phyloP scores from a whole-genome alignment of 495 filamentous ascomycete genomes.

The Aspergillus nanangensis region DNA sequence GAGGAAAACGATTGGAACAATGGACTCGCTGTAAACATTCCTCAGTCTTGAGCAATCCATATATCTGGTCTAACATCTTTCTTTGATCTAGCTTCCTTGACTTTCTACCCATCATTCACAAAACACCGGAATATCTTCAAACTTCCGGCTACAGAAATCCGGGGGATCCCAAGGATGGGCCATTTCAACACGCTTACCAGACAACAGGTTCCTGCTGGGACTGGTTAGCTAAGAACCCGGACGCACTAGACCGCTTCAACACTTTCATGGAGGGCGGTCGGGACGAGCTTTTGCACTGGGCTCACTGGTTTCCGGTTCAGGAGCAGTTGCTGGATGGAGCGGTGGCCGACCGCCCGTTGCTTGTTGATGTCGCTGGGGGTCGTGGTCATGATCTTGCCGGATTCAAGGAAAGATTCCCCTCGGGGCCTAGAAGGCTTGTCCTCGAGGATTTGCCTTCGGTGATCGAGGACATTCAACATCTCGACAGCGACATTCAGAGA shows the following conservation, averaged over 20 bases:
- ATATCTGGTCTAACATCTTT: background rate
- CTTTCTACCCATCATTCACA: constrained; percentile 11
- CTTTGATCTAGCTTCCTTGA: constrained; percentile 19
- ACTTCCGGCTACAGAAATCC: constrained; percentile 17
- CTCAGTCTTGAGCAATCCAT: background rate
- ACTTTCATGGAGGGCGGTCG: constrained; percentile 21
- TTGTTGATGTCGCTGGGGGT: constrained; percentile 50
- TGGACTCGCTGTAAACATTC: constrained; percentile 14
- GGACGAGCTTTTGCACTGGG: constrained; percentile 18
- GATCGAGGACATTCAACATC: constrained; percentile 21
- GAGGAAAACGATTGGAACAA: constrained; percentile 3
- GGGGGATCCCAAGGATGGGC: constrained; percentile 19
- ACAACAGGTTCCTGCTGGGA: constrained; percentile 24
- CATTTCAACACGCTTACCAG: constrained; percentile 31
- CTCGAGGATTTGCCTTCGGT: constrained; percentile 43
- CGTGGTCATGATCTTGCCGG: constrained; percentile 42
- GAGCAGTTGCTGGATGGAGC: constrained; percentile 12
- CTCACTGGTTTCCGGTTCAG: constrained; percentile 28
- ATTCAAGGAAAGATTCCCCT: constrained; percentile 21
- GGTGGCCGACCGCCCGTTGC: constrained; percentile 20
- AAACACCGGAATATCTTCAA: constrained; percentile 20
- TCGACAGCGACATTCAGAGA: constrained; percentile 17
- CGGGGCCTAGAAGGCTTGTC: constrained; percentile 24
- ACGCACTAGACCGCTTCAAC: constrained; percentile 13
- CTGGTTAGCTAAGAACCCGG: constrained; percentile 13